Evolutionary conservation across 2,329 filamentous ascomycete genomes (phyloP).

Genomic region (Cordyceps cicadae): DNA sequence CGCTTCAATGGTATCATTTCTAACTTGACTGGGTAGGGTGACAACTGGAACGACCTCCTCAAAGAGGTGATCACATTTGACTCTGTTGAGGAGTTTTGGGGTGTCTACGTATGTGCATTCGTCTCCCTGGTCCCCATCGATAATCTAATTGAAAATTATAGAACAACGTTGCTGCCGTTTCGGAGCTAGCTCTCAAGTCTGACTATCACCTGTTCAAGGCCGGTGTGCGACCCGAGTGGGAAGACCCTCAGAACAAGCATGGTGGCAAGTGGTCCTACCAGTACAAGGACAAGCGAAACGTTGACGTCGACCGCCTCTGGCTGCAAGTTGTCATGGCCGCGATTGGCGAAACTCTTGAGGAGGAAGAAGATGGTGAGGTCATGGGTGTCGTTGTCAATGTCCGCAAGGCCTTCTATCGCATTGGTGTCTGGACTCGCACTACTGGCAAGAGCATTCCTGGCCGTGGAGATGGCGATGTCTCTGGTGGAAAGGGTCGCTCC

Average conservation of each 20-base stretch:
- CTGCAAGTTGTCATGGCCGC: slow-evolving; percentile 93
- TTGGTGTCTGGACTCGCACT: slow-evolving; percentile 94
- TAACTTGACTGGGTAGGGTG: slow-evolving; percentile 52
- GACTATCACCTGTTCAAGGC: slow-evolving; percentile 99
- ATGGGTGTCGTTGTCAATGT: slow-evolving; percentile 99
- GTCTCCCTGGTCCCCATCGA: not conserved
- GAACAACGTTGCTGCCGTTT: slow-evolving; percentile 98
- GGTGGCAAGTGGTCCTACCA: slow-evolving; percentile 98
- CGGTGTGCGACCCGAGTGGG: slow-evolving; percentile 95
- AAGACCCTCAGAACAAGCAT: slow-evolving; percentile 97
- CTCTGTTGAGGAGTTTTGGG: slow-evolving; percentile 99
- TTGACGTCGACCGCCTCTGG: slow-evolving; percentile 94
- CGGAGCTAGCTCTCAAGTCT: slow-evolving; percentile 91
- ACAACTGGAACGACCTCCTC: slow-evolving; percentile 97
- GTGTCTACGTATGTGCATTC: slow-evolving; percentile 73
- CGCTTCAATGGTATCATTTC: slow-evolving; percentile 11
- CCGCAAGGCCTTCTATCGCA: slow-evolving; percentile 94
- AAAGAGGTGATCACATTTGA: slow-evolving; percentile 99
- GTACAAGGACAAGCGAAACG: slow-evolving; percentile 89
- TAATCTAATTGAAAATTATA: slow-evolving; percentile 29
- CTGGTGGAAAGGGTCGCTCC: slow-evolving; percentile 69
- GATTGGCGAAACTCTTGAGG: slow-evolving; percentile 95
- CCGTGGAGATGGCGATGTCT: slow-evolving; percentile 63
- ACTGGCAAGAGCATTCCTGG: slow-evolving; percentile 76
- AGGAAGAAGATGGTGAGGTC: slow-evolving; percentile 89